Percentiles rank a stretch among this genome's conserved stretches.
phyloP scores from a whole-genome alignment of 1,284 basidiomycete genomes.

The Entoloma clypeatum region DNA sequence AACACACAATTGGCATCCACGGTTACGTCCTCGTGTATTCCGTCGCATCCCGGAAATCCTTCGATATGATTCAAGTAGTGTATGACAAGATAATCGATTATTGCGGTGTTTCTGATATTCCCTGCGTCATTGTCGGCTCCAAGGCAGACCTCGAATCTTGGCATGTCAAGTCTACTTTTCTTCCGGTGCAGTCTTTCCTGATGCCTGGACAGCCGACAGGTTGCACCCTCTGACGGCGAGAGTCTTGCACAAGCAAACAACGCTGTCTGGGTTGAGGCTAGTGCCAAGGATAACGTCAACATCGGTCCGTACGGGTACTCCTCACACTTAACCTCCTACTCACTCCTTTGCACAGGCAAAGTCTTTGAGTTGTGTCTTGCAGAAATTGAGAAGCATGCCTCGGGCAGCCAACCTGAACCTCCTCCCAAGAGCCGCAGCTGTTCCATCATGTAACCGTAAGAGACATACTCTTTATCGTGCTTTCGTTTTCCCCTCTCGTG shows the following conservation, averaged over 20 bases:
- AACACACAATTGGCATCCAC: slow-evolving; percentile 37
- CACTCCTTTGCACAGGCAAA: slow-evolving; percentile 42
- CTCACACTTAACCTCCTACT: slow-evolving; percentile 1
- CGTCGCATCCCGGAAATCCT: slow-evolving; percentile 81
- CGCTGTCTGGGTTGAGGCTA: slow-evolving; percentile 78
- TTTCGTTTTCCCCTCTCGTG: slow-evolving; percentile 6
- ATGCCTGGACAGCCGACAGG: slow-evolving; percentile 52
- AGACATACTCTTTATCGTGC: neutral
- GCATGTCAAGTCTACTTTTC: slow-evolving; percentile 36
- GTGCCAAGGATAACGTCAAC: slow-evolving; percentile 79
- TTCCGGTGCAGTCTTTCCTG: slow-evolving; percentile 3
- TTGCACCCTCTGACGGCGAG: slow-evolving; percentile 64
- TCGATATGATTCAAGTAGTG: slow-evolving; percentile 89
- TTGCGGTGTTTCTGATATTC: slow-evolving; percentile 79
- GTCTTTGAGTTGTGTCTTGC: slow-evolving; percentile 80
- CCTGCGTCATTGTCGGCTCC: slow-evolving; percentile 89
- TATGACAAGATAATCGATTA: slow-evolving; percentile 94
- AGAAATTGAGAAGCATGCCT: slow-evolving; percentile 72
- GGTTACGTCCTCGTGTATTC: slow-evolving; percentile 68
- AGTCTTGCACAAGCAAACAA: slow-evolving; percentile 65
- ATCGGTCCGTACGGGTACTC: slow-evolving; percentile 54
- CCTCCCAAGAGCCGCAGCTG: slow-evolving; percentile 40
- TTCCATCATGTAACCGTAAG: slow-evolving; percentile 50
- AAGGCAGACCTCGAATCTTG: slow-evolving; percentile 77
- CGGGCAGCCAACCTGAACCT: slow-evolving; percentile 47